Percentiles rank a stretch among this genome's conserved stretches.
Conservation (phyloP, 176 grass and related monocot genomes). For the Luzula sylvatica region DNA sequence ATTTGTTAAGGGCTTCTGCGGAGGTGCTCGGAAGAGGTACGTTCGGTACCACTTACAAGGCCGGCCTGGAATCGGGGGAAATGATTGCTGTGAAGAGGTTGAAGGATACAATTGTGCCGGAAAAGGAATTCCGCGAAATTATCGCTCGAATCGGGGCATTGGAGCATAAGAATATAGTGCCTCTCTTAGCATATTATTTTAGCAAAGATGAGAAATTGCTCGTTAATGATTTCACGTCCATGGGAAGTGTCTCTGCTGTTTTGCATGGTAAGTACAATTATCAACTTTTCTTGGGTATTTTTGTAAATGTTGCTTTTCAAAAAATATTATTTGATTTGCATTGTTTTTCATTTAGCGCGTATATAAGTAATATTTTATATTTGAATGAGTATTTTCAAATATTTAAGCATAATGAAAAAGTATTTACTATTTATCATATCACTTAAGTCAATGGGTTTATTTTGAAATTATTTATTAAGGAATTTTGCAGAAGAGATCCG, state of each 20-base stretch:
- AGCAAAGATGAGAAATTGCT: constrained; percentile 87
- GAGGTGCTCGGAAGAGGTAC: constrained; percentile 74
- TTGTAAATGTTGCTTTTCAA: background rate
- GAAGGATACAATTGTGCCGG: constrained; percentile 37
- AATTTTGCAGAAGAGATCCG: too few relatives aligned
- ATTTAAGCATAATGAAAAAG: background rate
- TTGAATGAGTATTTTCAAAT: background rate
- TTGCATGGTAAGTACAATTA: constrained; percentile 48
- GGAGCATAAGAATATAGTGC: constrained; percentile 48
- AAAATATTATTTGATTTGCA: too few relatives aligned
- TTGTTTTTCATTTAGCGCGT: too few relatives aligned
- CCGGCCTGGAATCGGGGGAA: constrained; percentile 46
- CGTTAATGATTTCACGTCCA: constrained; percentile 70
- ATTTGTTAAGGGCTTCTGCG: constrained; percentile 60
- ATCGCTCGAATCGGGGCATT: constrained; percentile 47
- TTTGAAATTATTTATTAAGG: background rate
- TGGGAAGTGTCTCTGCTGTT: constrained; percentile 70
- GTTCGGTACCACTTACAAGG: constrained; percentile 80
- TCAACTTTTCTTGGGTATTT: background rate
- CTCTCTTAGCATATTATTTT: constrained; percentile 59
- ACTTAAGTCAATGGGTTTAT: background rate
- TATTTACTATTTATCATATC: background rate
- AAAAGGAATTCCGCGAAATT: constrained; percentile 56
- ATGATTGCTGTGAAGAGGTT: constrained; percentile 68
- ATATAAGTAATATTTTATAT: background rate